These are phyloP conservation scores for Xylariaceae sp. DNA, from an alignment of 2,329 filamentous ascomycete genomes.

Conservation along the genomic window DNA sequence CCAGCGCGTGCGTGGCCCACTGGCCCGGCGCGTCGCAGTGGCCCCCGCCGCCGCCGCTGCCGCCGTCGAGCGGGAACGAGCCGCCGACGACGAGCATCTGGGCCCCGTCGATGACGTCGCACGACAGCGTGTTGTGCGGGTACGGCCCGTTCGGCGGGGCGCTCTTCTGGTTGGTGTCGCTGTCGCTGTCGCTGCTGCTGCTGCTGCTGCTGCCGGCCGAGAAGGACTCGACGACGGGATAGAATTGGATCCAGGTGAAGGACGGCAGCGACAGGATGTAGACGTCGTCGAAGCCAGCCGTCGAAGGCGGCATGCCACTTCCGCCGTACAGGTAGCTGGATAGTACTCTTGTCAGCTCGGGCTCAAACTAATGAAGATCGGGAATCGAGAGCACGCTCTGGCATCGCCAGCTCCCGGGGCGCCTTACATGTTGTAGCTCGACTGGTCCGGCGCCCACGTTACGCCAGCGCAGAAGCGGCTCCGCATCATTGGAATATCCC, in stretches of 20 bases:
- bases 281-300: slow-evolving; percentile 51
- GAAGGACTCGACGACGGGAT: too few species aligned
- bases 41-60: too few species aligned
- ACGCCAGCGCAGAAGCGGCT: slow-evolving; percentile 55
- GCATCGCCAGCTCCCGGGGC: slow-evolving; percentile 19
- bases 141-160: too few species aligned
- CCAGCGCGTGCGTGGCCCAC: slow-evolving; percentile 49
- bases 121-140: slow-evolving; percentile 49
- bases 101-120: slow-evolving; percentile 46
- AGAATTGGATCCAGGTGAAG: slow-evolving; percentile 56
- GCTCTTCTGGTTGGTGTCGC: slow-evolving; percentile 30
- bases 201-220: slow-evolving; percentile 30
- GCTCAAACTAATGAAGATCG: not conserved
- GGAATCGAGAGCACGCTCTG: not conserved
- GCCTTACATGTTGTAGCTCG: slow-evolving; percentile 56
- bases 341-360: slow-evolving; percentile 2
- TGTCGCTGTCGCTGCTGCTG: slow-evolving; percentile 14
- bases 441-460: slow-evolving; percentile 50
- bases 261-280: slow-evolving; percentile 56
- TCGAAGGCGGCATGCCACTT: slow-evolving; percentile 36
- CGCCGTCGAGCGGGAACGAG: slow-evolving; percentile 38
- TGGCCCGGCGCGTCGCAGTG: slow-evolving; percentile 45
- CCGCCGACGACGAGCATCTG: slow-evolving; percentile 61
- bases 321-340: slow-evolving; percentile 57
- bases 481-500: slow-evolving; percentile 42